Conservation (phyloP, 495 filamentous ascomycete genomes). For the Aspergillus leporis region DNA sequence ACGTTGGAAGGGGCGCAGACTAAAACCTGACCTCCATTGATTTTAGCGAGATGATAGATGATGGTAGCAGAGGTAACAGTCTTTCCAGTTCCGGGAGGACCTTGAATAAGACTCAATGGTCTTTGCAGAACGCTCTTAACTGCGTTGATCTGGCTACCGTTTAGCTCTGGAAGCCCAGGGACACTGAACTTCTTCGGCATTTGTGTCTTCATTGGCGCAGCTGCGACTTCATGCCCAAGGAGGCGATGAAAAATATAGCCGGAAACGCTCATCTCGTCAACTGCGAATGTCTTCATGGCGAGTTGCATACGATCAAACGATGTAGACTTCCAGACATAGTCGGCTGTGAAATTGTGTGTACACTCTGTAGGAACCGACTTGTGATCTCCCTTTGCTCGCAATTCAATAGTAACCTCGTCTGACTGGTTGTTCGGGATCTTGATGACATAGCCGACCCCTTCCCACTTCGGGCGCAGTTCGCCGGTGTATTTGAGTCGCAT, state of each 20-base stretch:
- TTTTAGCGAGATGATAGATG: constrained; percentile 95
- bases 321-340: constrained; percentile 99
- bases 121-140: constrained; percentile 95
- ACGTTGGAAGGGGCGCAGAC: constrained; percentile 99
- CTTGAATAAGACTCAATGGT: constrained; percentile 93
- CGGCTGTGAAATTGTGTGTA: constrained; percentile 95
- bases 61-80: constrained; percentile 99
- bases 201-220: constrained; percentile 93
- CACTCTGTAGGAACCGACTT: constrained; percentile 97
- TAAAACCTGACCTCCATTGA: constrained; percentile 91
- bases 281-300: constrained; percentile 98
- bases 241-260: constrained; percentile 99
- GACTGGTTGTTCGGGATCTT: constrained; percentile 99
- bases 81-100: constrained; percentile 95
- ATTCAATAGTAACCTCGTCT: constrained; percentile 94
- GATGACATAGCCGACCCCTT: constrained; percentile 97
- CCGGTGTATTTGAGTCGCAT: constrained; percentile 97
- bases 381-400: constrained; percentile 86
- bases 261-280: constrained; percentile 97
- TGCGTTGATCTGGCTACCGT: constrained; percentile 92
- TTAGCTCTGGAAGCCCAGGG: constrained; percentile 92
- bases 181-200: constrained; percentile 97
- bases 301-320: constrained; percentile 99
- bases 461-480: constrained; percentile 91
- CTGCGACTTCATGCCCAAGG: constrained; percentile 92